Conservation (phyloP, 805 yeast genomes). For the Pichia heedii region DNA sequence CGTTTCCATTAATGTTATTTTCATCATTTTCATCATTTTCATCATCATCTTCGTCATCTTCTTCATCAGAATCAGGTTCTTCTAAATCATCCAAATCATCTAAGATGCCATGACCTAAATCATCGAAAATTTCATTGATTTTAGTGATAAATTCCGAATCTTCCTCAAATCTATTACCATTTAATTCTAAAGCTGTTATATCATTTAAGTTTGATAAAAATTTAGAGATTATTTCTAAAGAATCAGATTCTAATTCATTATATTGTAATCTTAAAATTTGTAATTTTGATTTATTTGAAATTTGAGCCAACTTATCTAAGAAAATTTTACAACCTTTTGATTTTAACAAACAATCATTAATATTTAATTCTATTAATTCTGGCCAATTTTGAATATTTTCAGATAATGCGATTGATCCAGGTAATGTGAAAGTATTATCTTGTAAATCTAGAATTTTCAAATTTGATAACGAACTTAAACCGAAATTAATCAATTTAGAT, state of each 20-base stretch:
- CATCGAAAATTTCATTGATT: constrained; percentile 54
- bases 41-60: constrained; percentile 53
- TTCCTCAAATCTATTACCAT: constrained; percentile 90
- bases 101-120: constrained; percentile 69
- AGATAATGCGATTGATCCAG: constrained; percentile 60
- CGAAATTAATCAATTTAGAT: constrained; percentile 59
- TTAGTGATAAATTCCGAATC: constrained; percentile 63
- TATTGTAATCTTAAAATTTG: constrained; percentile 68
- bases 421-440: constrained; percentile 84
- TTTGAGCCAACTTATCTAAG: constrained; percentile 35
- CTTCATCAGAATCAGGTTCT: constrained; percentile 65
- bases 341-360: constrained; percentile 84
- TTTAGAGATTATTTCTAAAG: constrained; percentile 50
- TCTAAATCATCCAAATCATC: constrained; percentile 95
- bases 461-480: constrained; percentile 52
- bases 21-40: constrained; percentile 36
- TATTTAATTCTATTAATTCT: constrained; percentile 62
- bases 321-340: constrained; percentile 61
- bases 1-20: constrained; percentile 46
- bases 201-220: constrained; percentile 49
- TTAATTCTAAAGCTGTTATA: constrained; percentile 65
- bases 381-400: constrained; percentile 55
- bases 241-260: constrained; percentile 68
- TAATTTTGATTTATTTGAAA: constrained; percentile 32
- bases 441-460: constrained; percentile 76